phyloP scores from a whole-genome alignment of 805 yeast genomes.

The Cyberlindnera americana region DNA sequence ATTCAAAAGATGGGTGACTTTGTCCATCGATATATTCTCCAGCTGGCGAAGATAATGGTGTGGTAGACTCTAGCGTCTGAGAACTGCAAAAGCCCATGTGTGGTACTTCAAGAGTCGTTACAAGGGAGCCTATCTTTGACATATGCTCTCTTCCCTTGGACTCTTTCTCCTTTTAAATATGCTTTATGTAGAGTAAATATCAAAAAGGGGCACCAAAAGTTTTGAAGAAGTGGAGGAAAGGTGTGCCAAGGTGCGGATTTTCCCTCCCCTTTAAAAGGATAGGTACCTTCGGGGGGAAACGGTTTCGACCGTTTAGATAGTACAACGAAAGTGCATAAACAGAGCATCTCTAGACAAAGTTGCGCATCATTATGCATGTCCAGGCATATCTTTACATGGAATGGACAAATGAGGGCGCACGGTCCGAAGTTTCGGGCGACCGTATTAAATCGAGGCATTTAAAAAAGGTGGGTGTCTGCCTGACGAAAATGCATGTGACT shows the following conservation, averaged over 20 bases:
- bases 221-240: background rate
- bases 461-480: no score
- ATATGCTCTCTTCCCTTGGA: background rate
- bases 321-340: conserved; percentile 8
- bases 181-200: no score
- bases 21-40: conserved; percentile 8
- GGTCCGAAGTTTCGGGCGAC: no score
- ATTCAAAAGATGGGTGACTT: conserved; percentile 23
- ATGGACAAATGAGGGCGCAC: background rate
- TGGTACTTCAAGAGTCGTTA: background rate
- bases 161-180: no score
- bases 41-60: conserved; percentile 22
- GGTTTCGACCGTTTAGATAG: conserved; percentile 9
- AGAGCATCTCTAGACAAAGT: background rate
- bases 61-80: background rate
- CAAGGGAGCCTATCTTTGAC: conserved; percentile 6
- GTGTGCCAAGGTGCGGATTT: conserved; percentile 2
- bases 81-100: background rate
- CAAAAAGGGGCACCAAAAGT: no score
- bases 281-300: conserved; percentile 2
- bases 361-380: conserved; percentile 1
- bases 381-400: background rate
- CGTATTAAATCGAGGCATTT: no score
- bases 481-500: no score
- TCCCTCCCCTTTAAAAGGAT: conserved; percentile 1